Evolutionary conservation across 73 alveolate species (phyloP), one percentile per base, ranked within the genome.

Genomic region (Paramecium sexaurelia): DNA sequence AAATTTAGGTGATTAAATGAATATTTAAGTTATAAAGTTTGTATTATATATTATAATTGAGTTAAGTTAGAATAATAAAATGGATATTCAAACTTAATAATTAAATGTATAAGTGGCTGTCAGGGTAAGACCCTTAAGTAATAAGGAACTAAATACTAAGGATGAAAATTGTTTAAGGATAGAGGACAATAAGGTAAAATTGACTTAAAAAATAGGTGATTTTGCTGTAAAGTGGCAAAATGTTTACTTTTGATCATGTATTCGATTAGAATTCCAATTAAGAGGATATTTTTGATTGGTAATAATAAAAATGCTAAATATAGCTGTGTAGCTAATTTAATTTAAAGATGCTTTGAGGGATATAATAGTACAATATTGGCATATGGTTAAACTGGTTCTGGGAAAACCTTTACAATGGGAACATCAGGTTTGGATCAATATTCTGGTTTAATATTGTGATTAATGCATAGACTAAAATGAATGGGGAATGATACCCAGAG

Each of bases 341-440:
- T 97, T 19, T 85, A 93, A 3, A 96, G 97, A 67, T 97, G 97
- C 67, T 96, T 98, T 56, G 95, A 87, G 61, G 99, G 99, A 17
- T 98, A 84, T 82, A 98, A 98, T 91, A 98, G 99, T 2, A 98
- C 99, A 7, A 96, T 98, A 47, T 91, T 98, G 55, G 99, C 99
- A 7, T 98, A 97, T 94, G 99, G 99, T 61, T 95, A 98, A 41
- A 98, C 99, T 2, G 99, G 99, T 0, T 93, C 98, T 33, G 99
- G 99, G 22, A 98, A 98, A 85, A 98, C 99, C 24, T 96, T 89
- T 91, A 98, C 99, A 1, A 98, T 98, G 99, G 99, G 99, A 19
- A 96, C 97, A 61, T 87, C 87, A 17, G 96, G 96, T 20, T 66
- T 92, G 55, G 85, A 85, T 55, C 95, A 92, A 17, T 93, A 98